These are phyloP conservation scores for Alternaria infectoria DNA, from an alignment of 2,329 filamentous ascomycete species.

Conservation along the genomic window DNA sequence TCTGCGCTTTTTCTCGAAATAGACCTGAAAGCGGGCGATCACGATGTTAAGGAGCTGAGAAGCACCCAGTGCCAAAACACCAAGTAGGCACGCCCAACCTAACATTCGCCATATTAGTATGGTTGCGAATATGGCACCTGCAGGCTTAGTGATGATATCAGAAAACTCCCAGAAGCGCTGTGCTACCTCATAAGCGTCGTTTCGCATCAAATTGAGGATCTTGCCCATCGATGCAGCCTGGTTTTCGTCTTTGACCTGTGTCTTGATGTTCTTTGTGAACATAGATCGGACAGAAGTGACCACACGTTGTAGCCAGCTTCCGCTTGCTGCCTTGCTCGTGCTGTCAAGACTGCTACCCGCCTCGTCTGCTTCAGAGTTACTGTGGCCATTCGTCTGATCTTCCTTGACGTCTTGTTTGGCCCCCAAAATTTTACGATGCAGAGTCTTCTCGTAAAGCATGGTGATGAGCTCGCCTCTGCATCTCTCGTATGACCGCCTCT, in stretches of 20 bases:
- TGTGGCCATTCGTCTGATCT: slow-evolving; percentile 25
- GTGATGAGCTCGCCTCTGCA: slow-evolving; percentile 86
- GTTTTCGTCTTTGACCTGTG: slow-evolving; percentile 46
- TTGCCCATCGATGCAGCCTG: slow-evolving; percentile 83
- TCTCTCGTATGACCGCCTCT: slow-evolving; percentile 82
- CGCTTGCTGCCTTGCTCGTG: neutral
- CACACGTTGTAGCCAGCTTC: slow-evolving; percentile 13
- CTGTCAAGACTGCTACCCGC: slow-evolving; percentile 13
- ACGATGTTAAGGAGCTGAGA: slow-evolving; percentile 73
- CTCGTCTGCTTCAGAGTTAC: slow-evolving; percentile 19
- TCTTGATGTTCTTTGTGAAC: slow-evolving; percentile 27
- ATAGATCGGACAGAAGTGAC: slow-evolving; percentile 15
- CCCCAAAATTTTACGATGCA: slow-evolving; percentile 65
- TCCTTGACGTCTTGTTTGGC: slow-evolving; percentile 40
- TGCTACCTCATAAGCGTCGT: slow-evolving; percentile 80
- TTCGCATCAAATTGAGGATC: slow-evolving; percentile 85
- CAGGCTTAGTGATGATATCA: slow-evolving; percentile 74
- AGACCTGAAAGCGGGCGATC: slow-evolving; percentile 70
- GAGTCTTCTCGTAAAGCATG: slow-evolving; percentile 80
- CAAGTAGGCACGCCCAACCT: slow-evolving; percentile 78
- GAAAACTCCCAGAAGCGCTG: slow-evolving; percentile 89
- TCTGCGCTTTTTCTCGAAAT: slow-evolving; percentile 74
- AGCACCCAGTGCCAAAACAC: slow-evolving; percentile 70
- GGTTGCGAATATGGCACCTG: slow-evolving; percentile 77
- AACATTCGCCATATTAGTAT: slow-evolving; percentile 78